Conservation (phyloP, 345 rosid species). For the Gossypium mustelinum region DNA sequence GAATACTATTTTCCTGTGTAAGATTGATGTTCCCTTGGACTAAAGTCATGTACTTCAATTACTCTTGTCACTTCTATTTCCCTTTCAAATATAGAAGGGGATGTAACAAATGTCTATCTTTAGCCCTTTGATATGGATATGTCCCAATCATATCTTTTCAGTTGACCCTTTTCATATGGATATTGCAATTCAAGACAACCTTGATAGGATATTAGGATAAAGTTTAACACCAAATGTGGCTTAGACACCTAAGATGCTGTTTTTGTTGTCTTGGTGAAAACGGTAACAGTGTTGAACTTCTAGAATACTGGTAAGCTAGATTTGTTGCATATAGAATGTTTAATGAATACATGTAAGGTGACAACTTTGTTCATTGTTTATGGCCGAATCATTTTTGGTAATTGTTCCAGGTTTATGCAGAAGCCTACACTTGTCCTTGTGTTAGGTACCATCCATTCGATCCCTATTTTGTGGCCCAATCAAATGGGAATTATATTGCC, state of each 20-base stretch:
- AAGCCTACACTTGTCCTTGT: conserved; percentile 83
- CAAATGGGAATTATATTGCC: conserved; percentile 88
- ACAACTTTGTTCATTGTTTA: neutral
- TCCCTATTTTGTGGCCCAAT: conserved; percentile 66
- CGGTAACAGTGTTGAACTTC: neutral
- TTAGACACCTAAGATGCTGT: conserved; percentile 1
- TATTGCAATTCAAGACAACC: conserved; percentile 10
- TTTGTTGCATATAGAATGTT: neutral
- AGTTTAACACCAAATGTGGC: neutral
- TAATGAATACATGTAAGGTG: neutral
- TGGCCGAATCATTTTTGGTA: neutral
- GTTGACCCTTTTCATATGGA: neutral
- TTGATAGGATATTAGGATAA: conserved; percentile 1
- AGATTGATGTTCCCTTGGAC: conserved; percentile 14
- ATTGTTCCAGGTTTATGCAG: conserved; percentile 62
- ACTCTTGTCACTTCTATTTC: neutral
- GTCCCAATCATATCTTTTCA: conserved; percentile 1
- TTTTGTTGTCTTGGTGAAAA: neutral
- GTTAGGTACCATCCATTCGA: conserved; percentile 63
- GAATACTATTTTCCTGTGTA: neutral
- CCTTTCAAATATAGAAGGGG: neutral
- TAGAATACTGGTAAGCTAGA: neutral
- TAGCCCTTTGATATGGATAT: neutral
- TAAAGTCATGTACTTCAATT: neutral
- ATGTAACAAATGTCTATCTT: neutral